Percentiles rank a stretch among this genome's conserved stretches.
These are phyloP conservation scores for Neofusicoccum laricinum DNA, from an alignment of 2,329 filamentous ascomycete genomes.

Conservation along the genomic window DNA sequence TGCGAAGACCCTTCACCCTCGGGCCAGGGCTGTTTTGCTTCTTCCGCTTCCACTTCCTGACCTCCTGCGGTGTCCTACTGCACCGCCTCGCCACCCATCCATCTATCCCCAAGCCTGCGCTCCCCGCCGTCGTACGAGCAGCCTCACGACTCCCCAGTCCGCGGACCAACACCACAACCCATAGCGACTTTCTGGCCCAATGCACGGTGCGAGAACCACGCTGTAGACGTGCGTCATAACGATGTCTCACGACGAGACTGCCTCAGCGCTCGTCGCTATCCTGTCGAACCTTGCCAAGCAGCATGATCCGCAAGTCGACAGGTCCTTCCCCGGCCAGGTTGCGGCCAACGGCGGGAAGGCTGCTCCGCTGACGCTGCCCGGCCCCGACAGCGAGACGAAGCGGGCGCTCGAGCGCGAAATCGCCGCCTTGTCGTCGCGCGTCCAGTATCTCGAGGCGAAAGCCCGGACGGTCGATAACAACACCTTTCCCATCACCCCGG, in stretches of 20 bases:
- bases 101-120: conserved; percentile 1
- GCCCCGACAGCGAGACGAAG: conserved; percentile 72
- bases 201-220: conserved; percentile 19
- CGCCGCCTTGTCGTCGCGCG: conserved; percentile 69
- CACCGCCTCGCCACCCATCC: conserved; percentile 6
- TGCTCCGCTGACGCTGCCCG: conserved; percentile 68
- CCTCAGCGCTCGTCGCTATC: conserved; percentile 38
- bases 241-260: conserved; percentile 34
- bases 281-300: conserved; percentile 50
- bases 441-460: conserved; percentile 80
- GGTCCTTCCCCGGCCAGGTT: conserved; percentile 44
- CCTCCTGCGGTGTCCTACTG: conserved; percentile 2
- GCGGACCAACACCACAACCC: conserved; percentile 6
- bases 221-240: conserved; percentile 25
- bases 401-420: conserved; percentile 78
- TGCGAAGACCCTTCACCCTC: conserved; percentile 1
- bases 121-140: conserved; percentile 17
- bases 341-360: conserved; percentile 51
- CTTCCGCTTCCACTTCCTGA: conserved; percentile 2
- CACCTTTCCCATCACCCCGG: conserved; percentile 75
- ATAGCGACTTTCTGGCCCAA: conserved; percentile 12
- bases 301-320: conserved; percentile 42
- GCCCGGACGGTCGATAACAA: conserved; percentile 60
- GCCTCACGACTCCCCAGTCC: conserved; percentile 12
- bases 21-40: conserved; percentile 7